Evolutionary conservation across 495 filamentous ascomycete species (phyloP), one percentile per base, ranked within the genome.

Genomic region (Penicillium maclennaniae): DNA sequence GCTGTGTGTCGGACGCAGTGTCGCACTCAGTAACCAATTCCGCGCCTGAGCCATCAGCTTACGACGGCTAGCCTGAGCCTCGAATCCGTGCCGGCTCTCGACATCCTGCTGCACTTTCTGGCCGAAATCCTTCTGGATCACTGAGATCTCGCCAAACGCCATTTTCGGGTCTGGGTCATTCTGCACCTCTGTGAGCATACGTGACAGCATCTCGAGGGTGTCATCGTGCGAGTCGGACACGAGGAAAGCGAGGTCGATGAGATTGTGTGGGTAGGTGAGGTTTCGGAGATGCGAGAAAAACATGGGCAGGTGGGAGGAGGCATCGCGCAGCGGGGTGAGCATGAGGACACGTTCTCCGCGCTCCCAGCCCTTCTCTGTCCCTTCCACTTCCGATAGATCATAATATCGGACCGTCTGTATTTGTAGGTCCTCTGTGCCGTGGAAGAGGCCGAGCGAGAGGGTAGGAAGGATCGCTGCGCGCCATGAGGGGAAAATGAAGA

Each of bases 61-160:
- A 59, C 95, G 83, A 56, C 95, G 78, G 54, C 83, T 87, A 9
- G 95, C 95, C 70, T 99, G 95, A 6, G 95, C 95, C 10, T 93
- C 93, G 62, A 99, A 99, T 17, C 95, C 95, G 67, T 99, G 95
- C 41, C 95, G 85, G 68, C 90, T 95, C 74, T 97, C 95, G 23
- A 97, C 91, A 69, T 97, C 93, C 70, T 99, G 95, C 54, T 93
- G 89, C 49, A 99, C 93, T 66, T 92, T 91, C 66, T 99, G 95
- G 2, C 95, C 95, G 69, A 99, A 99, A 68, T 99, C 93, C 71
- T 99, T 99, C 74, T 97, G 89, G 53, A 99, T 91, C 49, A 99
- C 91, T 0, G 89, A 95, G 49, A 99, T 92, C 73, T 99, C 95
- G 39, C 95, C 95, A 67, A 88, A 99, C n/a, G 85, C 82, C 70